These are phyloP conservation scores for Aspergillus tubingensis DNA, from an alignment of 2,329 filamentous ascomycete species.

Conservation along the genomic window DNA sequence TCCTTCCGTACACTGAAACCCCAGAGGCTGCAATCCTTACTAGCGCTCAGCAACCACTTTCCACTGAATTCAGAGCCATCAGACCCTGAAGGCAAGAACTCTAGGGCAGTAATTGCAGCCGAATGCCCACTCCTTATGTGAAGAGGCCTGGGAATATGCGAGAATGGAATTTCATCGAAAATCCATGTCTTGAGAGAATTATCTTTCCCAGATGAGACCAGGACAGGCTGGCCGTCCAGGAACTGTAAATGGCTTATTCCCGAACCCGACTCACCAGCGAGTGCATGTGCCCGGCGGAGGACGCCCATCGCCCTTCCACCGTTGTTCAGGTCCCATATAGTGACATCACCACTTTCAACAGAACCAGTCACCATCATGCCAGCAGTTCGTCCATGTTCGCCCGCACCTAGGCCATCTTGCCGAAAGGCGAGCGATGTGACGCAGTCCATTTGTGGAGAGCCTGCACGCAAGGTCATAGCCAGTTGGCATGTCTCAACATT, in stretches of 20 bases:
- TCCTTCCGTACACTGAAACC: conserved; percentile 93
- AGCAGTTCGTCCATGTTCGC: conserved; percentile 77
- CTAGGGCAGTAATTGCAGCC: conserved; percentile 76
- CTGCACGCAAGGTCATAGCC: conserved; percentile 68
- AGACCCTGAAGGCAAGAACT: conserved; percentile 84
- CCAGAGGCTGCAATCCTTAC: conserved; percentile 89
- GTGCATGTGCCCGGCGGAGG: conserved; percentile 75
- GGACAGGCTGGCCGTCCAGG: conserved; percentile 80
- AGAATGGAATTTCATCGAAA: conserved; percentile 89
- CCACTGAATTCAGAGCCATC: conserved; percentile 85
- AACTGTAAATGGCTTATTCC: conserved; percentile 90
- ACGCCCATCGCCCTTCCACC: conserved; percentile 85
- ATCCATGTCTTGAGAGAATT: conserved; percentile 97
- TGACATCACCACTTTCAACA: conserved; percentile 77
- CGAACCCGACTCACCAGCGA: conserved; percentile 59
- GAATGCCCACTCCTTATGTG: conserved; percentile 88
- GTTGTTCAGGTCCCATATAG: conserved; percentile 92
- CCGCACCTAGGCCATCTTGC: conserved; percentile 83
- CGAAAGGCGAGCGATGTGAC: conserved; percentile 87
- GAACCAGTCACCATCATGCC: conserved; percentile 95
- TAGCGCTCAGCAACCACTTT: conserved; percentile 92
- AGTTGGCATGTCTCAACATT: conserved; percentile 78
- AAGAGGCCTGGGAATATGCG: conserved; percentile 78
- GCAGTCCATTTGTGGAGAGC: conserved; percentile 60
- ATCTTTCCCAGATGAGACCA: conserved; percentile 87